Evolutionary conservation across 345 rosid species (phyloP).

Genomic region (Linum trigynum): DNA sequence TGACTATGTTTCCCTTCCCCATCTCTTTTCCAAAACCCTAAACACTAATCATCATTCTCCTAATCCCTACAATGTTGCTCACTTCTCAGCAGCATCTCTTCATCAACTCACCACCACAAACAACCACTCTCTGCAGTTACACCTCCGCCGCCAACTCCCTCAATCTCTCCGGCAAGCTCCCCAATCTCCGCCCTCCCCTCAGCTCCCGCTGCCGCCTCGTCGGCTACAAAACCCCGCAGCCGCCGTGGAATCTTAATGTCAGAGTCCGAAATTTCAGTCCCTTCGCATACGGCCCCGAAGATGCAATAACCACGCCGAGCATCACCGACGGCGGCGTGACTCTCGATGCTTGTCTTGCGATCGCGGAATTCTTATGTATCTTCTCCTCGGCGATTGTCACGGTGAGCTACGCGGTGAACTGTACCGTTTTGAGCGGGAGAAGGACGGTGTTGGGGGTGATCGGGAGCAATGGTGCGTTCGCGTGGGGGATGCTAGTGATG

Average conservation of each 20-base stretch:
- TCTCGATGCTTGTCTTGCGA: constrained; percentile 38
- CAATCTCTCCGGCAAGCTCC: constrained; percentile 12
- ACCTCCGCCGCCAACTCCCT: constrained; percentile 11
- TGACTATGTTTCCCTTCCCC: constrained; percentile 8
- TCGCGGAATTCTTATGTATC: constrained; percentile 47
- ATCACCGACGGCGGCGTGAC: constrained; percentile 19
- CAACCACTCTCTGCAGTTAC: constrained; percentile 15
- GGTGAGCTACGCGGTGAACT: constrained; percentile 41
- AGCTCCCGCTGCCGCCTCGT: constrained; percentile 20
- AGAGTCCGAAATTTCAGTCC: neutral
- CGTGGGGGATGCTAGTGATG: constrained; percentile 44
- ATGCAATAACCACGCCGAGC: neutral
- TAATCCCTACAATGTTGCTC: constrained; percentile 23
- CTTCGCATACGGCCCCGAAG: constrained; percentile 16
- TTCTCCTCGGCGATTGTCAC: constrained; percentile 47
- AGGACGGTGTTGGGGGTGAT: constrained; percentile 29
- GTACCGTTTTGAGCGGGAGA: constrained; percentile 24
- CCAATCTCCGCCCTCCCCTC: constrained; percentile 17
- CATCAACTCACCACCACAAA: constrained; percentile 24
- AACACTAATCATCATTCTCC: neutral
- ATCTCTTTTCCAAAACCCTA: constrained; percentile 5
- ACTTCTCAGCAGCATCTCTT: constrained; percentile 34
- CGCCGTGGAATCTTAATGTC: neutral
- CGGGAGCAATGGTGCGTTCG: constrained; percentile 44
- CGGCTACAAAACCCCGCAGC: constrained; percentile 10